Conservation (phyloP, 768 basidiomycete species). For the Hydnomerulius pinastri region DNA sequence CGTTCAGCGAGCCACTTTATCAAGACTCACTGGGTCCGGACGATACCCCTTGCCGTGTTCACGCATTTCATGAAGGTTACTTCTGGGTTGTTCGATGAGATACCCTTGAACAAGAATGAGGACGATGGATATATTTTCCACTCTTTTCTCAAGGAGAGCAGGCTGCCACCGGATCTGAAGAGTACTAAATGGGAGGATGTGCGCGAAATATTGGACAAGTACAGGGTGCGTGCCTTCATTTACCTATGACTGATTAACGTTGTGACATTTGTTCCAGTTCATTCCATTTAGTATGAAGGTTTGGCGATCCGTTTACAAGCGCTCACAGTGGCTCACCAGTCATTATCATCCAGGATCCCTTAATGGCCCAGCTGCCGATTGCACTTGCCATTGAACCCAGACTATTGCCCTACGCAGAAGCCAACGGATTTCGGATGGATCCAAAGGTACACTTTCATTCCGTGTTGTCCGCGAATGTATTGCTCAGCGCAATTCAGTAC, state of each 20-base stretch:
- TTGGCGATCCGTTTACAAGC: conserved; percentile 10
- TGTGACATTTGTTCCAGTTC: conserved; percentile 49
- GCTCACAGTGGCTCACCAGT: conserved; percentile 5
- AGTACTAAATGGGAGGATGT: conserved; percentile 64
- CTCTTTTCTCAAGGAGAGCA: conserved; percentile 68
- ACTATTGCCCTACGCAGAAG: conserved; percentile 67
- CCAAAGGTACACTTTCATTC: conserved; percentile 51
- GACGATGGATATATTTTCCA: conserved; percentile 72
- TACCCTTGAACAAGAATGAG: conserved; percentile 70
- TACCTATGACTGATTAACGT: conserved; percentile 1
- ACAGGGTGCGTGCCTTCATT: conserved; percentile 47
- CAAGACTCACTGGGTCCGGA: conserved; percentile 74
- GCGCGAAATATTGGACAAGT: conserved; percentile 66
- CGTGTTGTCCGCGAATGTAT: conserved; percentile 9
- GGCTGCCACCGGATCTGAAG: conserved; percentile 60
- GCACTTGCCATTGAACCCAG: conserved; percentile 77
- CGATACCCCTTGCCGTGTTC: conserved; percentile 60
- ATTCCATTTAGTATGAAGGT: conserved; percentile 78
- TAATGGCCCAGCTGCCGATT: conserved; percentile 76
- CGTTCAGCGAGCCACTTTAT: conserved; percentile 71
- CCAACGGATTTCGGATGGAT: conserved; percentile 80
- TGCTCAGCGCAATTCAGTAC: conserved; percentile 46
- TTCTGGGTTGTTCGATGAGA: conserved; percentile 59
- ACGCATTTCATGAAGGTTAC: conserved; percentile 63
- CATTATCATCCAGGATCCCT: conserved; percentile 57